Evolutionary conservation across 1,139 yeast species (phyloP), one percentile per base, ranked within the genome.

Genomic region (Pichia kudriavzevii): DNA sequence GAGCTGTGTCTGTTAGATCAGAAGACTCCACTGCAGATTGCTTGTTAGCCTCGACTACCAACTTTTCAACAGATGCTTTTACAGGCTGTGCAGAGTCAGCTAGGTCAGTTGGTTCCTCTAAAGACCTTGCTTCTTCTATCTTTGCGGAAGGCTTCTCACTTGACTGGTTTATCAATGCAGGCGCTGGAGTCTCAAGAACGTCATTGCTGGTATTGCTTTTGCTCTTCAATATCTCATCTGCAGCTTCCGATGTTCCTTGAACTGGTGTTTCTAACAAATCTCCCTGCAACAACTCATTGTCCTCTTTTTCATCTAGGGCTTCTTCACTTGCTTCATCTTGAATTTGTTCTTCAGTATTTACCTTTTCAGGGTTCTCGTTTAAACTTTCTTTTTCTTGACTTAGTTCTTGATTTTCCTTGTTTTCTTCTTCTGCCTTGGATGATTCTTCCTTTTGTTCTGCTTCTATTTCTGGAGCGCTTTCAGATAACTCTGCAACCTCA

Each of bases 361-460:
- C n/a, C n/a, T n/a, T n/a, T n/a, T n/a, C n/a, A n/a, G 31, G 14
- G 11, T 11, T 20, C 13, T 4, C 14, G 8, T n/a, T n/a, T n/a
- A n/a, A n/a, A n/a, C n/a, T n/a, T n/a, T n/a, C n/a, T n/a, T n/a
- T n/a, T n/a, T n/a, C n/a, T n/a, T n/a, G n/a, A n/a, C n/a, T n/a
- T n/a, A n/a, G n/a, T n/a, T n/a, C n/a, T n/a, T n/a, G n/a, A n/a
- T n/a, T n/a, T n/a, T n/a, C n/a, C n/a, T n/a, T n/a, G n/a, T n/a
- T n/a, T 19, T 11, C 30, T 12, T 16, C 15, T 62, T 30, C 70
- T 56, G 38, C 73, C 55, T 3, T 71, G 49, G 7, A 31, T 30
- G 32, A 22, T 17, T 30, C 39, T 18, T 19, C 32, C 9, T 22
- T 30, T 7, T 22, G 7, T 7, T 8, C 25, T 8, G 18, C 23